phyloP scores from a whole-genome alignment of 305 asterid genomes.

The Plantago coronopus region DNA sequence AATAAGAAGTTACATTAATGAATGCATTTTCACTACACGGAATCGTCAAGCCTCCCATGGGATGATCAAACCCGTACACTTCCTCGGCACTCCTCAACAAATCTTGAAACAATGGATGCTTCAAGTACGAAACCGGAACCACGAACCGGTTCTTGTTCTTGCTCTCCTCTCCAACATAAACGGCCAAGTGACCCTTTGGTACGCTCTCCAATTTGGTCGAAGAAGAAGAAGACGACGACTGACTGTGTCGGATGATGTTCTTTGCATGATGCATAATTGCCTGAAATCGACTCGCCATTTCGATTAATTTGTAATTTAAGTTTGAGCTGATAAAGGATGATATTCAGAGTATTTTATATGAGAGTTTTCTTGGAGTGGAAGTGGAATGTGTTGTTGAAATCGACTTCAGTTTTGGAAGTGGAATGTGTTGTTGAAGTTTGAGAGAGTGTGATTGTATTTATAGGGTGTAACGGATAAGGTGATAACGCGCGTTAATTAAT shows the following conservation, averaged over 20 bases:
- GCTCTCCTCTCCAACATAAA: constrained; percentile 34
- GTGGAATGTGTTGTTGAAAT: background rate
- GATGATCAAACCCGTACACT: constrained; percentile 29
- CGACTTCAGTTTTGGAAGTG: no score
- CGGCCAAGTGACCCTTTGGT: constrained; percentile 31
- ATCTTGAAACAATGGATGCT: constrained; percentile 36
- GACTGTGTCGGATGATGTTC: background rate
- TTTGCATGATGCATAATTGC: constrained; percentile 4
- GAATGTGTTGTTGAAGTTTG: background rate
- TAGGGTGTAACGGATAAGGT: background rate
- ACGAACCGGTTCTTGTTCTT: constrained; percentile 30
- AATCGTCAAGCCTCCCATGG: constrained; percentile 7
- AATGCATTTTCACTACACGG: constrained; percentile 8
- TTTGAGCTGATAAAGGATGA: no score
- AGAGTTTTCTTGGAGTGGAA: background rate
- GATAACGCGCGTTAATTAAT: background rate
- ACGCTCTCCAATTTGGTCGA: constrained; percentile 6
- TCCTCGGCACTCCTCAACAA: constrained; percentile 24
- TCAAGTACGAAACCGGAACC: constrained; percentile 32
- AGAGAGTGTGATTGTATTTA: background rate
- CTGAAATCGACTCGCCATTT: constrained; percentile 8
- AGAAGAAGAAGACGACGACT: background rate
- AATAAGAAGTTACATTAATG: background rate
- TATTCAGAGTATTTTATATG: no score
- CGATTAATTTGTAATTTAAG: background rate